Conservation (phyloP, 2,329 filamentous ascomycete species). For the Aspergillus sp. region DNA sequence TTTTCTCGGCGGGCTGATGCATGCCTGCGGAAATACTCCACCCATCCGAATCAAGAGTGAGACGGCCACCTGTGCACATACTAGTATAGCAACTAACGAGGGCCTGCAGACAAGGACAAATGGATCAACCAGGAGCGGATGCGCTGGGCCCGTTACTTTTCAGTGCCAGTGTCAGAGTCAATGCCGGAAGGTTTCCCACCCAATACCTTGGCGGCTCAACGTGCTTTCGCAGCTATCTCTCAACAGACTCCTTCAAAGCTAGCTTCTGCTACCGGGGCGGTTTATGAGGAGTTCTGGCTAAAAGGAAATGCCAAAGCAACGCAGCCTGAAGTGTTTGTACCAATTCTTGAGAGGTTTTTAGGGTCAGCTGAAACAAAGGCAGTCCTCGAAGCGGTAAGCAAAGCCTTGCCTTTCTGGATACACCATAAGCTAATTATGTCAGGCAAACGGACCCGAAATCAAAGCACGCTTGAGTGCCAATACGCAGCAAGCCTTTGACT, state of each 20-base stretch:
- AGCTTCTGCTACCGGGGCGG: constrained; percentile 41
- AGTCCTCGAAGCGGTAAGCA: constrained; percentile 42
- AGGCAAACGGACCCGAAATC: constrained; percentile 36
- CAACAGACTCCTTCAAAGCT: constrained; percentile 45
- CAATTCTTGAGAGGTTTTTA: constrained; percentile 47
- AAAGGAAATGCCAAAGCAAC: constrained; percentile 46
- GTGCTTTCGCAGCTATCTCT: constrained; percentile 52
- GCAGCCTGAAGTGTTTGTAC: constrained; percentile 45
- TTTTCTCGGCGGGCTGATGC: constrained; percentile 61
- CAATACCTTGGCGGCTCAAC: constrained; percentile 52
- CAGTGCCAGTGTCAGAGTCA: constrained; percentile 50
- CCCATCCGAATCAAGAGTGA: constrained; percentile 58
- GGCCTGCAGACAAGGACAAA: constrained; percentile 55
- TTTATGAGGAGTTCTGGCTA: constrained; percentile 56
- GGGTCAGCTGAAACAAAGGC: constrained; percentile 45
- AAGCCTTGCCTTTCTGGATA: neutral
- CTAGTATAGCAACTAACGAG: neutral
- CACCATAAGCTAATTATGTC: neutral
- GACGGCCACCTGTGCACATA: constrained; percentile 8
- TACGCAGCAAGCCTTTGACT: constrained; percentile 51
- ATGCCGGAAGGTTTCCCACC: constrained; percentile 55
- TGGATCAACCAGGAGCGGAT: constrained; percentile 56
- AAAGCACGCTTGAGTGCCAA: constrained; percentile 51
- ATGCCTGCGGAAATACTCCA: constrained; percentile 53
- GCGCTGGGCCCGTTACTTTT: constrained; percentile 55